A percentile compares a stretch with the other conserved stretches of the same genome.
Evolutionary conservation across 139 green algal genomes (phyloP).

Genomic region (Chlamydomonas sphaeroides): DNA sequence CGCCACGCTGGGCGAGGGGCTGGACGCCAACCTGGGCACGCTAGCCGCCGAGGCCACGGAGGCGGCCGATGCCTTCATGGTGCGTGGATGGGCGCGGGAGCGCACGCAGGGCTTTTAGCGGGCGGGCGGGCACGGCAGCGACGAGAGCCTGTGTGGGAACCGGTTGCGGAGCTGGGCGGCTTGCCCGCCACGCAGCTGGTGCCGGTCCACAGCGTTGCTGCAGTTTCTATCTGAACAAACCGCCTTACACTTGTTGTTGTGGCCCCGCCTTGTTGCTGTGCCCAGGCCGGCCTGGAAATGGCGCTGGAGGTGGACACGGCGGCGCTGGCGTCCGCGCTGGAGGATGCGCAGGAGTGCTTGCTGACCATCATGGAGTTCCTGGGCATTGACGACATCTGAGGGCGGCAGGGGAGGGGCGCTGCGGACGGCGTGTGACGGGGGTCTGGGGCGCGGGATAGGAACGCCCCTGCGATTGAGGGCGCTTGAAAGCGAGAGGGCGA

Average conservation of each 20-base stretch:
- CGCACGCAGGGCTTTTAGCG: background rate
- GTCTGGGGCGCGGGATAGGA: no score
- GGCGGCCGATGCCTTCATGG: no score
- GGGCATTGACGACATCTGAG: background rate
- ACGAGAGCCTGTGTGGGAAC: background rate
- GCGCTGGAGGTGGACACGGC: background rate
- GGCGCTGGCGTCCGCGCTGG: background rate
- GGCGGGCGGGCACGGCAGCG: no score
- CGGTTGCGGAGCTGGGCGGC: background rate
- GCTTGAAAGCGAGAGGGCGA: no score
- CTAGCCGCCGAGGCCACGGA: no score
- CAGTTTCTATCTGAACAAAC: background rate
- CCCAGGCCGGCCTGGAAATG: slow-evolving; percentile 6
- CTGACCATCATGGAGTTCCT: slow-evolving; percentile 15
- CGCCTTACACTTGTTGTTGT: background rate
- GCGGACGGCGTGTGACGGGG: no score
- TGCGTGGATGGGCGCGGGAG: no score
- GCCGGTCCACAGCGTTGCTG: background rate
- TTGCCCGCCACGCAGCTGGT: background rate
- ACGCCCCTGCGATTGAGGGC: no score
- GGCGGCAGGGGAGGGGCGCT: no score
- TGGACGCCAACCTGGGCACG: no score
- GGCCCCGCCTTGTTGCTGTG: background rate
- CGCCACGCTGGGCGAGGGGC: no score
- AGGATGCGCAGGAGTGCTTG: background rate